Evolutionary conservation across 257 asterid species (phyloP).

Genomic region (Forsythia viridissima): DNA sequence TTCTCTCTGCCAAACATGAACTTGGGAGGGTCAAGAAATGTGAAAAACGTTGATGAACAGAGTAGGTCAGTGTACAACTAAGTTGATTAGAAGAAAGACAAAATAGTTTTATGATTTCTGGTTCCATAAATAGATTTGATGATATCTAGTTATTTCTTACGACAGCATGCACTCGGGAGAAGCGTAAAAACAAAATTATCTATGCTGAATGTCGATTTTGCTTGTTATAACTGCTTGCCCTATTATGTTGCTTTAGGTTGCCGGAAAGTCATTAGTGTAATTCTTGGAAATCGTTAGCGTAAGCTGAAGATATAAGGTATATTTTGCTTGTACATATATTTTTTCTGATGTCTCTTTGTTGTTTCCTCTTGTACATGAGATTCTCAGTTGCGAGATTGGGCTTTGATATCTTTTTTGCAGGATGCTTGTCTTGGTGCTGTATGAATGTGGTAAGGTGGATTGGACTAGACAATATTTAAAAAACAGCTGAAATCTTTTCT

Average conservation of each 20-base stretch:
- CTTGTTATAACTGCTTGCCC: not conserved
- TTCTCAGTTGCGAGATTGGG: not conserved
- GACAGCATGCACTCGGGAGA: no score
- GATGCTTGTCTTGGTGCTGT: not conserved
- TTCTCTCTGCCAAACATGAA: not conserved
- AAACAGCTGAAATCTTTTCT: not conserved
- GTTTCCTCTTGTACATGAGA: conserved; percentile 5
- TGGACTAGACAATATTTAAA: no score
- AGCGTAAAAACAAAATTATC: no score
- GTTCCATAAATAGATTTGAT: not conserved
- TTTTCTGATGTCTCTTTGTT: conserved; percentile 9
- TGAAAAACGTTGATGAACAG: not conserved
- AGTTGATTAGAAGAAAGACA: no score
- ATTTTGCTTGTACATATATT: not conserved
- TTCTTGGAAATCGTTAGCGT: not conserved
- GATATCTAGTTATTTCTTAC: not conserved
- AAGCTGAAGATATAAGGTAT: conserved; percentile 11
- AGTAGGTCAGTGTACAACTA: no score
- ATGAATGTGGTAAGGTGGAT: not conserved
- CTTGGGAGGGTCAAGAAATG: not conserved
- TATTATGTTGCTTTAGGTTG: conserved; percentile 51
- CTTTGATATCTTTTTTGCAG: not conserved
- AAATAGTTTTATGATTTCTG: no score
- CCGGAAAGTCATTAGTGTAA: conserved; percentile 82
- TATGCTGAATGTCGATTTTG: not conserved